A percentile compares a stretch with the other conserved stretches of the same genome.
Evolutionary conservation across 306 rosid genomes (phyloP).

Genomic region (Prunus persica): DNA sequence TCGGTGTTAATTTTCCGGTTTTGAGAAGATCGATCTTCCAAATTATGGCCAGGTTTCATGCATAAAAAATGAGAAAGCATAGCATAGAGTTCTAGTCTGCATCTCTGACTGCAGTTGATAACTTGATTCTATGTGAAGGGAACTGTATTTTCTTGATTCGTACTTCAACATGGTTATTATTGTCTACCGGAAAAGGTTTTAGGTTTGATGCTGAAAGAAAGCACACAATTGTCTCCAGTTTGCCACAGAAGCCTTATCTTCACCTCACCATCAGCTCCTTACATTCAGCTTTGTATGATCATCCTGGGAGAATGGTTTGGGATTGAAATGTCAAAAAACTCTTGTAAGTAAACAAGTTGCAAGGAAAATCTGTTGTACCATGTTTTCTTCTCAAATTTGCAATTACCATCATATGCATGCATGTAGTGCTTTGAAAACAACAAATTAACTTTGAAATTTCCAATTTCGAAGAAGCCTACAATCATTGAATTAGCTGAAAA

Average conservation of each 20-base stretch:
- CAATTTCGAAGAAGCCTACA: neutral
- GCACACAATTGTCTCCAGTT: neutral
- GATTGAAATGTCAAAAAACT: neutral
- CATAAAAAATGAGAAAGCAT: neutral
- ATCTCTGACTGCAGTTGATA: neutral
- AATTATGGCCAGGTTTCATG: neutral
- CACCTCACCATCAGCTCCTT: neutral
- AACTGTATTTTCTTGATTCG: neutral
- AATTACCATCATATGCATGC: neutral
- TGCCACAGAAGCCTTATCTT: neutral
- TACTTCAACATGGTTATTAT: neutral
- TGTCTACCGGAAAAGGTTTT: neutral
- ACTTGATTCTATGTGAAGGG: neutral
- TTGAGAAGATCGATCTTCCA: neutral
- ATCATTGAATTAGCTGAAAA: neutral
- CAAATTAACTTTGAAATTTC: neutral
- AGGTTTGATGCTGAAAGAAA: neutral
- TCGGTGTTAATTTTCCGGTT: neutral
- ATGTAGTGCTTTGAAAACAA: neutral
- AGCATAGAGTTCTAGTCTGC: neutral
- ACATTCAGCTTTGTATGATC: neutral
- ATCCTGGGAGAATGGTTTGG: neutral
- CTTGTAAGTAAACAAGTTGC: slow-evolving; percentile 2
- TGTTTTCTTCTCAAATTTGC: neutral
- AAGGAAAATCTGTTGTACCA: neutral